phyloP scores from a whole-genome alignment of 2,329 filamentous ascomycete genomes.

The Alternaria arborescens region DNA sequence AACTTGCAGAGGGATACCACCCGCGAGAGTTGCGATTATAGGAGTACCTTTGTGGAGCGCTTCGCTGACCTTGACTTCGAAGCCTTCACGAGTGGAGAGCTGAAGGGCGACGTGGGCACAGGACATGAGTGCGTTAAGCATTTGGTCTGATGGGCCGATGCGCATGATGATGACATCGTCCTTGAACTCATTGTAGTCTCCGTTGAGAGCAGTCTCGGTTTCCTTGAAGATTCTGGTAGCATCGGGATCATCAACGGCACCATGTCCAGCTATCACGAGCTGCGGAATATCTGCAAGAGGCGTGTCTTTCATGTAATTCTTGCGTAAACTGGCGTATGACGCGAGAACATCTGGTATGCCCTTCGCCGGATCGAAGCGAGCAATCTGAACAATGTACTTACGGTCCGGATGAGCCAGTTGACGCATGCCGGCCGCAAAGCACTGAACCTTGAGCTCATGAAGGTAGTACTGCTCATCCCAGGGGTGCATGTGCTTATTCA shows the following conservation, averaged over 20 bases:
- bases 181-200: constrained; percentile 58
- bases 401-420: constrained; percentile 66
- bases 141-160: constrained; percentile 78
- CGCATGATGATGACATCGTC: constrained; percentile 77
- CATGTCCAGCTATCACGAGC: constrained; percentile 79
- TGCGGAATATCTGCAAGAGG: constrained; percentile 67
- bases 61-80: constrained; percentile 87
- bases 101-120: constrained; percentile 78
- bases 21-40: constrained; percentile 76
- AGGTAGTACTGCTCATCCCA: constrained; percentile 79
- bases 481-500: constrained; percentile 76
- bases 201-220: constrained; percentile 72
- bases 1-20: constrained; percentile 84
- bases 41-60: constrained; percentile 82
- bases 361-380: constrained; percentile 84
- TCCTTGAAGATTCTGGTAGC: constrained; percentile 75
- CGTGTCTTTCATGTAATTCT: constrained; percentile 63
- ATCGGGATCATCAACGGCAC: constrained; percentile 83
- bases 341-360: constrained; percentile 81
- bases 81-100: constrained; percentile 81
- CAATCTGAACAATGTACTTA: constrained; percentile 81
- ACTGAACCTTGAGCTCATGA: constrained; percentile 73
- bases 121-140: constrained; percentile 78
- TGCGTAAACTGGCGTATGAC: constrained; percentile 76
- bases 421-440: constrained; percentile 67